Percentiles rank a stretch among this genome's conserved stretches.
phyloP scores from a whole-genome alignment of 2,329 filamentous ascomycete genomes.

The Neofusicoccum umdonicola region DNA sequence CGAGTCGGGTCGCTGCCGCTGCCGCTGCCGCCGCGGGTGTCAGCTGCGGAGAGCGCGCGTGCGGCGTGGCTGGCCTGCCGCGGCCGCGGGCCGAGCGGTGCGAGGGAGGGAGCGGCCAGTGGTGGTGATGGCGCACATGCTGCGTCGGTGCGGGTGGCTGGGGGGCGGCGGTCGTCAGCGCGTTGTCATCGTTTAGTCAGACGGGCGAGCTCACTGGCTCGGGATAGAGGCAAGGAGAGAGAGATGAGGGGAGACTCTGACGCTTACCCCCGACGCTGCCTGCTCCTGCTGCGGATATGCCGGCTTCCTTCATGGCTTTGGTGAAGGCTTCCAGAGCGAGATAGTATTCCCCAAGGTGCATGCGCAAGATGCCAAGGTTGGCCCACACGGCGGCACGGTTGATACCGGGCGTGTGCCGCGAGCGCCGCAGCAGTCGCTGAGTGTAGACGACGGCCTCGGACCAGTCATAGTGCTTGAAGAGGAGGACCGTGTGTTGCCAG shows the following conservation, averaged over 20 bases:
- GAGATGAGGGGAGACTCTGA: background rate
- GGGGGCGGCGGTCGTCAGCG: background rate
- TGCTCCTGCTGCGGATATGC: background rate
- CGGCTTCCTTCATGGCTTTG: background rate
- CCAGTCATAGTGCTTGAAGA: conserved; percentile 12
- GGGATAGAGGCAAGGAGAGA: too few species aligned
- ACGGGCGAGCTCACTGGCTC: background rate
- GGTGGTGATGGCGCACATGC: background rate
- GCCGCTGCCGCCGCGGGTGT: too few species aligned
- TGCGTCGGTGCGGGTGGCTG: background rate
- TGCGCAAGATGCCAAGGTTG: conserved; percentile 15
- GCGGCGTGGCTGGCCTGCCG: background rate
- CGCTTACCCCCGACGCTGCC: background rate
- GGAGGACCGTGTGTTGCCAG: conserved; percentile 6
- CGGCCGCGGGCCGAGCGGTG: background rate
- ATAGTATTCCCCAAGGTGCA: conserved; percentile 10
- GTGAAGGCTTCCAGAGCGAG: conserved; percentile 10
- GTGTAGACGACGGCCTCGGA: conserved; percentile 4
- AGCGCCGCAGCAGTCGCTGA: conserved; percentile 6
- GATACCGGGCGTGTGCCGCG: background rate
- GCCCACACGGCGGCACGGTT: conserved; percentile 9
- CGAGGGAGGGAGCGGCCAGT: background rate
- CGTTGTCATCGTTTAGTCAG: conserved; percentile 9
- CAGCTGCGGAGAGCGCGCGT: background rate
- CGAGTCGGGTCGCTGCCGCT: background rate